These are phyloP conservation scores for Cyclotella atomus DNA, from an alignment of 108 stramenopile species.

Conservation along the genomic window DNA sequence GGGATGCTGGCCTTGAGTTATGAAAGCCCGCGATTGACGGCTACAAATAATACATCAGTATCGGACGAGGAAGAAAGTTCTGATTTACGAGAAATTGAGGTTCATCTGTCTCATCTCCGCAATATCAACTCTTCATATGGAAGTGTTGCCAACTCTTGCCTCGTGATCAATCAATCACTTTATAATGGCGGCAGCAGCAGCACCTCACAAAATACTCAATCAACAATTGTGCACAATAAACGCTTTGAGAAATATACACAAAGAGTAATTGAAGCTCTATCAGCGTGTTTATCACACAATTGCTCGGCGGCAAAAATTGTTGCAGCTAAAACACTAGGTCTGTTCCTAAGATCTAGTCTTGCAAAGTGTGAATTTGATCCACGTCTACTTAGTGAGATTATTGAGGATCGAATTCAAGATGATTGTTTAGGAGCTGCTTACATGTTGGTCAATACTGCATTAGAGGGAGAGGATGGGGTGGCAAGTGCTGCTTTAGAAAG, in stretches of 20 bases:
- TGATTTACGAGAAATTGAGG: slow-evolving; percentile 30
- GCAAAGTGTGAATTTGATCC: slow-evolving; percentile 1
- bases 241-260: neutral
- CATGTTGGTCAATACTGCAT: slow-evolving; percentile 54
- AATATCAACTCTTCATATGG: slow-evolving; percentile 35
- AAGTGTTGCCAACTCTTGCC: slow-evolving; percentile 31
- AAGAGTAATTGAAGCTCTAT: slow-evolving; percentile 15
- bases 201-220: too few relatives aligned
- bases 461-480: slow-evolving; percentile 78
- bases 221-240: neutral
- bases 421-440: slow-evolving; percentile 52
- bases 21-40: neutral
- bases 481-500: slow-evolving; percentile 65
- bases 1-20: slow-evolving; percentile 37
- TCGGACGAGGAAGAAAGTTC: slow-evolving; percentile 8
- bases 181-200: slow-evolving; percentile 6
- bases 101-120: slow-evolving; percentile 22
- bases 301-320: slow-evolving; percentile 44
- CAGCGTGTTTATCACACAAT: slow-evolving; percentile 30
- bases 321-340: slow-evolving; percentile 56
- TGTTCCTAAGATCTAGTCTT: neutral
- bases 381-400: neutral
- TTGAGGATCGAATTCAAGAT: slow-evolving; percentile 8
- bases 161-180: slow-evolving; percentile 25
- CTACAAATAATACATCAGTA: neutral